Conservation (phyloP, 768 basidiomycete species). For the Pulveroboletus sp. region DNA sequence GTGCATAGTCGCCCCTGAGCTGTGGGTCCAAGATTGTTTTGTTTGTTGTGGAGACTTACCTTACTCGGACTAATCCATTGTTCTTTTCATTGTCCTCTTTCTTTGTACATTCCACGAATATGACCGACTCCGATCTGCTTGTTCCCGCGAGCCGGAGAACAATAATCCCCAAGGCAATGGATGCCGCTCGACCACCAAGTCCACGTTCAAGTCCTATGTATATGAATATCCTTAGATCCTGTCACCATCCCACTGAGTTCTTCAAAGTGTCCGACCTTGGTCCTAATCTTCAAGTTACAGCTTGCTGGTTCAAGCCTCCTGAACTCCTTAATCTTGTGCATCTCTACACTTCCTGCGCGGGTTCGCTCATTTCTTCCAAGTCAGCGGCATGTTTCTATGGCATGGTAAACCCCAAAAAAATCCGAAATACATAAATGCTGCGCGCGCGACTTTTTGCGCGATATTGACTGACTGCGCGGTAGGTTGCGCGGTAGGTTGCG, state of each 20-base stretch:
- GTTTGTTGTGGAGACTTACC: constrained; percentile 14
- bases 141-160: constrained; percentile 12
- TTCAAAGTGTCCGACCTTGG: neutral
- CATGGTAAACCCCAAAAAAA: no score
- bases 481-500: no score
- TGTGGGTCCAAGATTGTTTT: neutral
- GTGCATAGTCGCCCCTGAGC: neutral
- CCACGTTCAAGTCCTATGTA: no score
- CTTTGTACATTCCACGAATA: constrained; percentile 6
- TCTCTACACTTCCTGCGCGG: constrained; percentile 17
- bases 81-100: constrained; percentile 21
- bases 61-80: constrained; percentile 6
- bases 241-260: constrained; percentile 1
- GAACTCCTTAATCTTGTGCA: constrained; percentile 1
- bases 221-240: no score
- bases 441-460: no score
- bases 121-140: constrained; percentile 3
- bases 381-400: constrained; percentile 18
- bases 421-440: no score
- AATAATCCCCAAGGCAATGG: constrained; percentile 29
- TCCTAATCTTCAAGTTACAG: constrained; percentile 2
- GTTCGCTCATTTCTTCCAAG: constrained; percentile 11
- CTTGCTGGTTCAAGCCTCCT: constrained; percentile 28
- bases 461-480: no score
- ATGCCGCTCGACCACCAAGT: neutral